These are phyloP conservation scores for Mycena leptocephala DNA, from an alignment of 768 basidiomycete genomes.

Conservation along the genomic window DNA sequence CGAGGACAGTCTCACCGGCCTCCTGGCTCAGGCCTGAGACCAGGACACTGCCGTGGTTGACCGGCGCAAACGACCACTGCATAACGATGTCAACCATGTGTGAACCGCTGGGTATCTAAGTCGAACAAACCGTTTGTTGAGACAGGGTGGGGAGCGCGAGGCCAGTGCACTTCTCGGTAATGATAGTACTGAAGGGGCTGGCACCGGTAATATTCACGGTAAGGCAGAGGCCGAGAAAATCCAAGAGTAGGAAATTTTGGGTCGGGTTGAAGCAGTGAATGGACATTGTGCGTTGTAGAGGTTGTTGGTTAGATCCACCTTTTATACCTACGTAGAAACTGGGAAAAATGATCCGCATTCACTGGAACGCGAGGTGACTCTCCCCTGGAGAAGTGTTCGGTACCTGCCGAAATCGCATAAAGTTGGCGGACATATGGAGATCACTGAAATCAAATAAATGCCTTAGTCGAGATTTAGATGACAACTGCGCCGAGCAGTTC, in stretches of 20 bases:
- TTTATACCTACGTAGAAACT: background rate
- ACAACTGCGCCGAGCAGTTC: background rate
- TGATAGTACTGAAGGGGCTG: background rate
- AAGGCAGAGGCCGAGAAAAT: background rate
- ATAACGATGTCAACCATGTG: background rate
- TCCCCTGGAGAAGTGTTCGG: background rate
- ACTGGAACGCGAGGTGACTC: background rate
- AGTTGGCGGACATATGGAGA: too few species aligned
- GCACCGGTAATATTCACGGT: background rate
- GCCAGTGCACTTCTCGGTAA: background rate
- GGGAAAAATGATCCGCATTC: background rate
- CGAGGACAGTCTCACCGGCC: background rate
- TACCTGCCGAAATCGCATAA: background rate
- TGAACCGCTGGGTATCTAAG: background rate
- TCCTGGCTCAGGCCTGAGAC: background rate
- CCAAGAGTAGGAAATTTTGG: background rate
- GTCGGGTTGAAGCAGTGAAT: constrained; percentile 4
- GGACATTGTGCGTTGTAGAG: constrained; percentile 5
- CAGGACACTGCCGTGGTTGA: background rate
- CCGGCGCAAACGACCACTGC: background rate
- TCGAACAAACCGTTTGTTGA: background rate
- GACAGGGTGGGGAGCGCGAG: background rate
- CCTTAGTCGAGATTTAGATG: background rate
- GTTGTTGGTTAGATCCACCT: background rate
- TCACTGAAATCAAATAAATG: background rate